Base-by-base conservation (phyloP, 73 alveolate genomes). In the Urostyla sp. region DNA sequence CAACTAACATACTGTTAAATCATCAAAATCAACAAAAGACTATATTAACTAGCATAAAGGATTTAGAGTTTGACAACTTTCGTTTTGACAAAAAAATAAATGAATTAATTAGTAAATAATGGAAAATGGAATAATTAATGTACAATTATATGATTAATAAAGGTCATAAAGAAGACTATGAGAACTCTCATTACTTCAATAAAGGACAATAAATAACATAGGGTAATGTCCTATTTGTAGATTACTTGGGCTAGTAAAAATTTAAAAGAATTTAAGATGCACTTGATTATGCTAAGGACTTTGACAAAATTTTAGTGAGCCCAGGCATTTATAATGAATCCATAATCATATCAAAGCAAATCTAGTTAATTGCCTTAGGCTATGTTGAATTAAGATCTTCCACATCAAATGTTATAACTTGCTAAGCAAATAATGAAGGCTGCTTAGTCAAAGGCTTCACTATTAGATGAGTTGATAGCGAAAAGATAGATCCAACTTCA, bases 361-460 rank as follows among this genome's bases (percentile, higher is more conserved):
- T 74, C 16, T 28, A 23, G 20, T 16, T 74, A 24, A 51, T 51
- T 11, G 36, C 87, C 11, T 28, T 44, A 32, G 87, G 87, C 60
- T 74, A 28, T 40, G 87, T 74, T 1, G 87, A 74, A 46, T 55
- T 74, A 28, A 54, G 63, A 37, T 74, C 77, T 16, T 31, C 44
- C 38, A 11, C 21, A 8, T 8, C 36, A 16, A 37, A 57, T 53
- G 87, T 55, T 4, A 55, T 74, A 8, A 74, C 87, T 20, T 51
- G 76, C 32, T 2, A 60, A 7, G 75, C 87, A 5, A 24, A 6
- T 1, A 31, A 23, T 31, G 73, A 74, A n/a, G 87, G 87, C 2
- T 74, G 87, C 35, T 24, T 74, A 32, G 56, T 74, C 1, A 74
- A 74, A 55, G 87, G 87, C 31, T 74, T 74, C 49, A 36, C 61